Evolutionary conservation across 2,329 filamentous ascomycete genomes (phyloP).

Genomic region (Xylariaceae sp.): DNA sequence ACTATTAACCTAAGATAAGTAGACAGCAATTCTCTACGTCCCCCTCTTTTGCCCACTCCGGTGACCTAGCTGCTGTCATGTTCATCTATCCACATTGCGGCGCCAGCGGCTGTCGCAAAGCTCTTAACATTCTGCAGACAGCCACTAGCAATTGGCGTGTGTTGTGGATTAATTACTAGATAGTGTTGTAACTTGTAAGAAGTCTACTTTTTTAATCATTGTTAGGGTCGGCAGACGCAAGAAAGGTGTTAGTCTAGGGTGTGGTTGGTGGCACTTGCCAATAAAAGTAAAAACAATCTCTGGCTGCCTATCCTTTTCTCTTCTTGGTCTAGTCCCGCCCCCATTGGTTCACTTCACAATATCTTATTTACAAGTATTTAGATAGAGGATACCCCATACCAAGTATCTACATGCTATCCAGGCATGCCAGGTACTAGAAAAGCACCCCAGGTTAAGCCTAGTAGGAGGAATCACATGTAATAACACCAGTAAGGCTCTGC

Average conservation of each 20-base stretch:
- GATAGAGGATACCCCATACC: too few species aligned
- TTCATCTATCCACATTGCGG: too few species aligned
- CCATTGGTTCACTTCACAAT: slow-evolving; percentile 9
- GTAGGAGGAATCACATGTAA: too few species aligned
- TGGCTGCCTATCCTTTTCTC: slow-evolving; percentile 9
- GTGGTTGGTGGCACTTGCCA: slow-evolving; percentile 15
- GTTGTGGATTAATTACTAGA: slow-evolving; percentile 20
- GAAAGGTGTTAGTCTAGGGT: slow-evolving; percentile 7
- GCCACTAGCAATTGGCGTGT: too few species aligned
- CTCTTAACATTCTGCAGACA: too few species aligned
- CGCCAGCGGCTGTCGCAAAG: slow-evolving; percentile 23
- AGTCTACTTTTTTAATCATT: too few species aligned
- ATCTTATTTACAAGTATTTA: background rate
- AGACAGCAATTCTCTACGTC: slow-evolving; percentile 3
- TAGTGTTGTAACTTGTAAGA: slow-evolving; percentile 14
- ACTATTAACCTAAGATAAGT: too few species aligned
- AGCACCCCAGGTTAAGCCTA: too few species aligned
- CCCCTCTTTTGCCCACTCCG: slow-evolving; percentile 20
- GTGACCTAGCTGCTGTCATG: slow-evolving; percentile 25
- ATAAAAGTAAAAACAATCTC: slow-evolving; percentile 13
- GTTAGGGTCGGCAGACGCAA: slow-evolving; percentile 28
- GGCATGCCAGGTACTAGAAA: too few species aligned
- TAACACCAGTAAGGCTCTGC: slow-evolving; percentile 13
- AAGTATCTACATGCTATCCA: too few species aligned
- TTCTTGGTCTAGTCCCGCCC: background rate